These are phyloP conservation scores for Hyphopichia wangnamkhiaoensis DNA, from an alignment of 1,139 yeast genomes.

Conservation along the genomic window DNA sequence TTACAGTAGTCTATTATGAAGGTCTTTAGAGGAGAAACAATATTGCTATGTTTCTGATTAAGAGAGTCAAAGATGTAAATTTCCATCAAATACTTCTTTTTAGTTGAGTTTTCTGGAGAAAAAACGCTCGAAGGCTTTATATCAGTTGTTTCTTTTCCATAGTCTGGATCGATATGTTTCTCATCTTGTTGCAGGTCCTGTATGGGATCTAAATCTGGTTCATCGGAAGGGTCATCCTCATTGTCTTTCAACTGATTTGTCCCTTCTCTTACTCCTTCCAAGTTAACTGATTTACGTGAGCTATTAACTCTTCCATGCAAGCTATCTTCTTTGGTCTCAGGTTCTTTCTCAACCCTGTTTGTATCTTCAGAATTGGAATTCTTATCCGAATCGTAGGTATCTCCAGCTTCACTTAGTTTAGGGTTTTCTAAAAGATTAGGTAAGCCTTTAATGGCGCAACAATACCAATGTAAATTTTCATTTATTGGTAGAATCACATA, in stretches of 20 bases:
- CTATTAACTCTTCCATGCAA: no score
- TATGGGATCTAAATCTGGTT: neutral
- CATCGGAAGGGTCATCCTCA: neutral
- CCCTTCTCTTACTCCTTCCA: no score
- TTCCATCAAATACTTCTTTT: slow-evolving; percentile 29
- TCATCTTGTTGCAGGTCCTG: neutral
- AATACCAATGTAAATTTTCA: slow-evolving; percentile 85
- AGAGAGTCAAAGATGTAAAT: slow-evolving; percentile 82
- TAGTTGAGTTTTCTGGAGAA: neutral
- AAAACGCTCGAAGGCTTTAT: neutral
- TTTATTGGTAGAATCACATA: slow-evolving; percentile 81
- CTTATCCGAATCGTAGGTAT: neutral
- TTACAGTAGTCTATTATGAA: slow-evolving; percentile 72
- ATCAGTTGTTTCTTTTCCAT: neutral
- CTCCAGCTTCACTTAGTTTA: neutral
- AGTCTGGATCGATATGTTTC: neutral
- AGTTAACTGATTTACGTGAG: no score
- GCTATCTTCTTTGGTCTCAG: neutral
- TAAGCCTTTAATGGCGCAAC: slow-evolving; percentile 61
- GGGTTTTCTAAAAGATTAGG: slow-evolving; percentile 31
- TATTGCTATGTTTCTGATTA: slow-evolving; percentile 54
- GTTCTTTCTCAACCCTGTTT: neutral
- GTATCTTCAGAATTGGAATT: slow-evolving; percentile 2
- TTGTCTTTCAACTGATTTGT: no score
- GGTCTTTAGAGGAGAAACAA: slow-evolving; percentile 55